Base-by-base conservation (phyloP, 495 filamentous ascomycete genomes). In the Penicillium chermesinum region DNA sequence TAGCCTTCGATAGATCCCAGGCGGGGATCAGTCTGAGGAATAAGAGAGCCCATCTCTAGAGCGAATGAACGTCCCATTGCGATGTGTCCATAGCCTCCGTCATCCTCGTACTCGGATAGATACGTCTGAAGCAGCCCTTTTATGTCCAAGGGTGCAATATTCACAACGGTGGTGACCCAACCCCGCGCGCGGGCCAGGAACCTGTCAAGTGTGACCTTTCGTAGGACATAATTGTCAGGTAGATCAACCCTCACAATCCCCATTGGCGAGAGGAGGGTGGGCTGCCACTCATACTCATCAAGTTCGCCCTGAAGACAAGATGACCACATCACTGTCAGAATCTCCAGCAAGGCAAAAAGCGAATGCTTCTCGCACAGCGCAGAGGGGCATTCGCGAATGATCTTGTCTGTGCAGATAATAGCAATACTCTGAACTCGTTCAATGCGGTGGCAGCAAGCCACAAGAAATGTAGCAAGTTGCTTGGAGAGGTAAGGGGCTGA, bases 51-150 rank as follows among this genome's bases (percentile, higher is more conserved):
- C 79, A 97, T 90, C 55, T 96, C 90, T 5, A 94, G 66, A 6
- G 93, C 93, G 61, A 98, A 97, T 20, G 91, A 96, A 44, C 94
- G 78, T n/a, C 93, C 93, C 32, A 98, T 74, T 0, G 93, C 88
- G 46, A 98, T 80, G 59, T 96, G 87, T 2, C 89, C 91, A 61
- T 91, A 91, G 25, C 78, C 79, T 38, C 85, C 86, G 48, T 94
- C 86, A 51, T 96, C 89, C 48, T 91, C 85, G 50, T 89, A 94
- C 48, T 94, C 88, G 12, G 93, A 96, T 16, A 98, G 77, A 65
- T 97, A 98, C 0, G 93, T 96, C 72, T 80, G 88, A 41, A 98
- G 74, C 3, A 98, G 69, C 0, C 93, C 90, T 58, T 98, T 97
- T 38, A 97, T 81, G 67, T 97, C 90, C n/a, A 95, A 71, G 14